These are phyloP conservation scores for Alternaria sp. DNA, from an alignment of 2,329 filamentous ascomycete species.

Conservation along the genomic window DNA sequence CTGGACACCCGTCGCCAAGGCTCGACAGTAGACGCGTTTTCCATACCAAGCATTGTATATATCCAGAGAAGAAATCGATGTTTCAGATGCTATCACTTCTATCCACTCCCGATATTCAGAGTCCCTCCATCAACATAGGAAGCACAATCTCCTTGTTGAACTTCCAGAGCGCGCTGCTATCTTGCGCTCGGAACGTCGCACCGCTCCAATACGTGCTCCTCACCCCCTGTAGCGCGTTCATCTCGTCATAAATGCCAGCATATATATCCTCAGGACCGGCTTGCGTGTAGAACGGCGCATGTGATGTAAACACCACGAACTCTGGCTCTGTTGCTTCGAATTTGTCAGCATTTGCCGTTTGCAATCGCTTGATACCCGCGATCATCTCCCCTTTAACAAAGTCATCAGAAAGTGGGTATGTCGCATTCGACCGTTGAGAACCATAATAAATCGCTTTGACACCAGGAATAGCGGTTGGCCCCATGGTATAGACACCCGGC, in stretches of 20 bases:
- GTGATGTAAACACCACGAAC: not conserved
- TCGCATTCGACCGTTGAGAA: not conserved
- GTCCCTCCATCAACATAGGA: not conserved
- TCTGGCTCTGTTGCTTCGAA: not conserved
- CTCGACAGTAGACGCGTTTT: constrained; percentile 42
- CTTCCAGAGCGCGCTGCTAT: constrained; percentile 26
- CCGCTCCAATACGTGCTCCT: constrained; percentile 32
- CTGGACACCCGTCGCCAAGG: constrained; percentile 56
- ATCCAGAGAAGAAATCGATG: constrained; percentile 12
- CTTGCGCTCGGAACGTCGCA: constrained; percentile 20
- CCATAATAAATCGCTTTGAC: not conserved
- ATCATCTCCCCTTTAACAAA: constrained; percentile 11
- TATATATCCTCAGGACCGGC: not conserved
- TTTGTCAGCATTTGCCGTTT: constrained; percentile 19
- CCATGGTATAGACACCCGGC: not conserved
- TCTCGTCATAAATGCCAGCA: constrained; percentile 24
- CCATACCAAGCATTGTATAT: constrained; percentile 32
- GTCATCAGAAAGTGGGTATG: constrained; percentile 26
- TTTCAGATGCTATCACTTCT: not conserved
- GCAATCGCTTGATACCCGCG: constrained; percentile 3
- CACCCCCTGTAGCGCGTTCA: constrained; percentile 31
- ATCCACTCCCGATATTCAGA: not conserved
- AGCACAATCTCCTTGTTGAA: constrained; percentile 41
- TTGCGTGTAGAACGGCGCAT: not conserved
- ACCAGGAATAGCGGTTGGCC: not conserved